Evolutionary conservation across 305 asterid species (phyloP).

Genomic region (Fraxinus latifolia): DNA sequence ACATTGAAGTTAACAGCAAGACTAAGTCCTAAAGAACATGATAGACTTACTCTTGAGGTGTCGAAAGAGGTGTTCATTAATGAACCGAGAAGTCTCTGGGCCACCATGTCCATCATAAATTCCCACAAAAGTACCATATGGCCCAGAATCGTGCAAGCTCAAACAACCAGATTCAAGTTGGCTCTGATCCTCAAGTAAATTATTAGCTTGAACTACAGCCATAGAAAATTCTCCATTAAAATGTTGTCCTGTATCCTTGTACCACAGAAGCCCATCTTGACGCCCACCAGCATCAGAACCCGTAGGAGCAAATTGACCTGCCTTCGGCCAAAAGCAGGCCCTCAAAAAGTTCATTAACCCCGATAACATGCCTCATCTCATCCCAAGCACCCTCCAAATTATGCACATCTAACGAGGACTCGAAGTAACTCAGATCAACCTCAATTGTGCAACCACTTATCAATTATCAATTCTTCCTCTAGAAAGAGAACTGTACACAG

Average conservation of each 20-base stretch:
- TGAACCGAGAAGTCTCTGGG: conserved; percentile 79
- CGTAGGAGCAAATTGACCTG: conserved; percentile 47
- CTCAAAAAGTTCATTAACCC: conserved; percentile 75
- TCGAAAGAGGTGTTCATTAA: conserved; percentile 68
- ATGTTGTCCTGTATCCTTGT: conserved; percentile 84
- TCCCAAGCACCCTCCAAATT: conserved; percentile 60
- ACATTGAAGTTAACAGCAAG: background rate
- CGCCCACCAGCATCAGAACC: conserved; percentile 71
- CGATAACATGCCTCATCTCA: conserved; percentile 97
- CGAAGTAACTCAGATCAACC: conserved; percentile 8
- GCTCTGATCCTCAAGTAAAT: conserved; percentile 89
- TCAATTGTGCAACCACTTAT: background rate
- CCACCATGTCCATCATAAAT: conserved; percentile 92
- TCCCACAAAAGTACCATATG: conserved; percentile 86
- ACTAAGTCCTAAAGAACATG: background rate
- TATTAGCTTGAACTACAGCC: conserved; percentile 98
- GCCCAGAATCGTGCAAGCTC: conserved; percentile 70
- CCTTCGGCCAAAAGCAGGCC: conserved; percentile 86
- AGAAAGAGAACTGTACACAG: background rate
- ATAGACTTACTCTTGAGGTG: conserved; percentile 74
- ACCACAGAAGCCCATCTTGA: conserved; percentile 89
- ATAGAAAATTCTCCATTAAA: conserved; percentile 83
- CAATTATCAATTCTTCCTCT: conserved; percentile 18
- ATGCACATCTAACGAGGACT: conserved; percentile 50
- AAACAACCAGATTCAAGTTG: conserved; percentile 83